These are phyloP conservation scores for Saturnispora bothae DNA, from an alignment of 805 yeast genomes.

Conservation along the genomic window DNA sequence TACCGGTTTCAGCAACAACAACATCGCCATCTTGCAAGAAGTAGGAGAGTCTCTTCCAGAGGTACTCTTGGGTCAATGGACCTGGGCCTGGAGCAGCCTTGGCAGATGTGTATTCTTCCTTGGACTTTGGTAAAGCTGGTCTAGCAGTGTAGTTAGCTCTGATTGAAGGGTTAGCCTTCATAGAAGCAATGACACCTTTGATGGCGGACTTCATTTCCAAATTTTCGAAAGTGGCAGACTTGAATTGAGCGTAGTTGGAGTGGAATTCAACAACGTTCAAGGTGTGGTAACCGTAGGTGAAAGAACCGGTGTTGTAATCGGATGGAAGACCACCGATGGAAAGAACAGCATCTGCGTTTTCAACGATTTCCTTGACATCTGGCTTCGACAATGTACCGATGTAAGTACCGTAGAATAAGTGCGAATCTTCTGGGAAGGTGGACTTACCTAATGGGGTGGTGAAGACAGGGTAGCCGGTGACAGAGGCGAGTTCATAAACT, in stretches of 20 bases:
- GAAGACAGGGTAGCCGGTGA: constrained; percentile 71
- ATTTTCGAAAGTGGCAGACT: constrained; percentile 60
- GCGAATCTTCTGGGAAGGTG: constrained; percentile 58
- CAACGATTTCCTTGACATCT: constrained; percentile 62
- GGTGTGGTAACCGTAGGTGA: constrained; percentile 66
- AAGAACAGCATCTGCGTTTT: constrained; percentile 61
- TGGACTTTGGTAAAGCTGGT: constrained; percentile 42
- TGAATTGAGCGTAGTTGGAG: constrained; percentile 63
- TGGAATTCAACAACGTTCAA: constrained; percentile 71
- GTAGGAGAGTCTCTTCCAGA: constrained; percentile 54
- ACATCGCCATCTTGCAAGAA: constrained; percentile 61
- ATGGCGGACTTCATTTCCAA: constrained; percentile 57
- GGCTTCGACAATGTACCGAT: constrained; percentile 74
- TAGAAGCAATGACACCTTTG: constrained; percentile 30
- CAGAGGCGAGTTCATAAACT: constrained; percentile 48
- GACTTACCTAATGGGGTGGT: constrained; percentile 91
- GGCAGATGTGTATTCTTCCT: constrained; percentile 28
- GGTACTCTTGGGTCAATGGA: constrained; percentile 50
- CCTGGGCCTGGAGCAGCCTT: constrained; percentile 34
- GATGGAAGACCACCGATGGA: constrained; percentile 78
- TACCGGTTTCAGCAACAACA: constrained; percentile 63
- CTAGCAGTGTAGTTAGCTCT: constrained; percentile 37
- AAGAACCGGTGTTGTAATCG: constrained; percentile 86
- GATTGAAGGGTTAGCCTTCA: constrained; percentile 21
- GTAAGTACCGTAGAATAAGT: constrained; percentile 75